Conservation (phyloP, 2,329 filamentous ascomycete species). For the Aspergillus quadrilineatus region DNA sequence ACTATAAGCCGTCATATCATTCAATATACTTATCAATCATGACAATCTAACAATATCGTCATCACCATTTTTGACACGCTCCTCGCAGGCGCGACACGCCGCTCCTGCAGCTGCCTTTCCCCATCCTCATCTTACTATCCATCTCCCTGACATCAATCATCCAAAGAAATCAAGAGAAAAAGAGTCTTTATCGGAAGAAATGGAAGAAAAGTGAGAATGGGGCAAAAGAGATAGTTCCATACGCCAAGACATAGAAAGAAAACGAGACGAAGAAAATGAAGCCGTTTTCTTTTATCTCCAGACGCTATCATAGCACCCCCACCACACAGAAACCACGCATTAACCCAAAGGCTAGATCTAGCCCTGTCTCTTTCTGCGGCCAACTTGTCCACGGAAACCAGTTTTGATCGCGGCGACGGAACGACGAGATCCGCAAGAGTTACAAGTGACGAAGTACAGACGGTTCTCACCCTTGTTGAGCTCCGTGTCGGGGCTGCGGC, state of each 20-base stretch:
- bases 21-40: slow-evolving; percentile 32
- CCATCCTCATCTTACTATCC: not conserved
- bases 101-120: slow-evolving; percentile 2
- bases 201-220: slow-evolving; percentile 8
- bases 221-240: slow-evolving; percentile 13
- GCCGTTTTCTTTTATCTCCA: slow-evolving; percentile 9
- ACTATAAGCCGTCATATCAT: slow-evolving; percentile 25
- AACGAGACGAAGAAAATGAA: slow-evolving; percentile 18
- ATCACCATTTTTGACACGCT: slow-evolving; percentile 10
- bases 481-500: slow-evolving; percentile 89
- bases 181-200: slow-evolving; percentile 21
- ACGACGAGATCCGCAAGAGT: slow-evolving; percentile 77
- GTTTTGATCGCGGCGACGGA: slow-evolving; percentile 98
- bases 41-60: slow-evolving; percentile 25
- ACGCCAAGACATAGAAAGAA: slow-evolving; percentile 17
- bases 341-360: slow-evolving; percentile 47
- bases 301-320: slow-evolving; percentile 1
- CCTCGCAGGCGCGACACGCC: slow-evolving; percentile 3
- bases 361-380: slow-evolving; percentile 93
- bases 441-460: slow-evolving; percentile 98
- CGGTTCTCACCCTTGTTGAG: slow-evolving; percentile 99
- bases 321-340: not conserved
- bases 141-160: slow-evolving; percentile 13
- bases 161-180: slow-evolving; percentile 17
- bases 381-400: slow-evolving; percentile 99